These are phyloP conservation scores for Pseudogymnoascus sp. DNA, from an alignment of 2,329 filamentous ascomycete species.

Conservation along the genomic window DNA sequence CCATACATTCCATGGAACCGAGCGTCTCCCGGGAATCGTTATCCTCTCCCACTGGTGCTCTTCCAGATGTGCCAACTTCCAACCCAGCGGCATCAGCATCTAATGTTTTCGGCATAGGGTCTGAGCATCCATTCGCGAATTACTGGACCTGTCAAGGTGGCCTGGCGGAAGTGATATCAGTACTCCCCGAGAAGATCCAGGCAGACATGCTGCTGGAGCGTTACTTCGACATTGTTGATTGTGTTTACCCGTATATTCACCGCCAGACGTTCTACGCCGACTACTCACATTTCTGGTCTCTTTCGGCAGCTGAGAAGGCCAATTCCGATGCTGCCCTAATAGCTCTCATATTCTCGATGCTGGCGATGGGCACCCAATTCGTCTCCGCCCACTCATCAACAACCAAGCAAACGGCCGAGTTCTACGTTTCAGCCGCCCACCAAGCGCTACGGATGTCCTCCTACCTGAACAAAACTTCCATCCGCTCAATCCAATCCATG, in stretches of 20 bases:
- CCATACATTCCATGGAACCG: constrained; percentile 41
- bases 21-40: constrained; percentile 23
- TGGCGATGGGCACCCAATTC: constrained; percentile 72
- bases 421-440: constrained; percentile 72
- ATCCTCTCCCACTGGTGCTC: constrained; percentile 44
- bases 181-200: constrained; percentile 67
- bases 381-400: constrained; percentile 47
- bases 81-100: constrained; percentile 60
- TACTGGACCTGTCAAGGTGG: constrained; percentile 78
- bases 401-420: constrained; percentile 70
- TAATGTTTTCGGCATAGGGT: constrained; percentile 73
- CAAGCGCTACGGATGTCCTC: constrained; percentile 68
- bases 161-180: constrained; percentile 63
- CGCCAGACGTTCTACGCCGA: constrained; percentile 67
- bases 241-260: constrained; percentile 74
- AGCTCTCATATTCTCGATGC: constrained; percentile 66
- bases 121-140: constrained; percentile 72
- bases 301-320: constrained; percentile 48
- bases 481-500: constrained; percentile 71
- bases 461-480: constrained; percentile 65
- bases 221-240: constrained; percentile 66
- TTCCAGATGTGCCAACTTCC: constrained; percentile 67
- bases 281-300: constrained; percentile 69
- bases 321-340: constrained; percentile 59
- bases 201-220: constrained; percentile 59